Percentiles rank a stretch among this genome's conserved stretches.
Conservation (phyloP, 139 green algal genomes). For the Gonium pectorale region DNA sequence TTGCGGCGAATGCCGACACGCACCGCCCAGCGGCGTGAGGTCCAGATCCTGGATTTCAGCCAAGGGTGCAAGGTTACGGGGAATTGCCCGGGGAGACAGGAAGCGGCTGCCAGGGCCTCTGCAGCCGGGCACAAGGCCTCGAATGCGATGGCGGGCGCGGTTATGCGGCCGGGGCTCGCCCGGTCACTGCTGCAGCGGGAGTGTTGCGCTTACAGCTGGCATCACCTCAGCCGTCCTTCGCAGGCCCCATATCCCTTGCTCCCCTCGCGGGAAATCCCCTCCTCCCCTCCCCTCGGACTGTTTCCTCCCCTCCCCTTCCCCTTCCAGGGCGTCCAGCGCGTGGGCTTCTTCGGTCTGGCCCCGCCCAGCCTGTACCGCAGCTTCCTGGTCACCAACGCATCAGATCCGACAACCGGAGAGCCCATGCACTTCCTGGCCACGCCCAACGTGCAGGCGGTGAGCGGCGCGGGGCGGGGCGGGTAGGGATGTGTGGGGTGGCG, state of each 20-base stretch:
- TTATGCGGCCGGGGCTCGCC: not conserved
- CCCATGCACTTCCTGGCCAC: constrained; percentile 4
- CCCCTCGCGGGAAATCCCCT: not conserved
- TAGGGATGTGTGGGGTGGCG: not conserved
- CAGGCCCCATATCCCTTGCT: not conserved
- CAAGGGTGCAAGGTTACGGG: no score
- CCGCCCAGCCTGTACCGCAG: not conserved
- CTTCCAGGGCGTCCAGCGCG: not conserved
- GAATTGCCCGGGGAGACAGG: no score
- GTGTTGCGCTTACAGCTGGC: no score
- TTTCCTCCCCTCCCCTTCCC: not conserved
- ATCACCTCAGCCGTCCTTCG: not conserved
- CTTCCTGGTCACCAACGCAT: not conserved
- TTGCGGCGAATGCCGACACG: no score
- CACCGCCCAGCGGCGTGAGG: no score
- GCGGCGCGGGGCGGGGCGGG: no score
- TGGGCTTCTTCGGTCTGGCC: constrained; percentile 23
- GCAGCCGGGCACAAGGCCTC: no score
- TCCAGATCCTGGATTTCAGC: no score
- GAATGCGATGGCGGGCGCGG: not conserved
- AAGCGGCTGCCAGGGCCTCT: no score
- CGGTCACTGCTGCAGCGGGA: not conserved
- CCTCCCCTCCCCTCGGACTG: not conserved
- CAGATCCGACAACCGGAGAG: not conserved
- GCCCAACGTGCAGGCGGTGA: not conserved